A percentile compares a stretch with the other conserved stretches of the same genome.
These are phyloP conservation scores for Plasmodium reichenowi DNA, from an alignment of 169 alveolate species.

Conservation along the genomic window DNA sequence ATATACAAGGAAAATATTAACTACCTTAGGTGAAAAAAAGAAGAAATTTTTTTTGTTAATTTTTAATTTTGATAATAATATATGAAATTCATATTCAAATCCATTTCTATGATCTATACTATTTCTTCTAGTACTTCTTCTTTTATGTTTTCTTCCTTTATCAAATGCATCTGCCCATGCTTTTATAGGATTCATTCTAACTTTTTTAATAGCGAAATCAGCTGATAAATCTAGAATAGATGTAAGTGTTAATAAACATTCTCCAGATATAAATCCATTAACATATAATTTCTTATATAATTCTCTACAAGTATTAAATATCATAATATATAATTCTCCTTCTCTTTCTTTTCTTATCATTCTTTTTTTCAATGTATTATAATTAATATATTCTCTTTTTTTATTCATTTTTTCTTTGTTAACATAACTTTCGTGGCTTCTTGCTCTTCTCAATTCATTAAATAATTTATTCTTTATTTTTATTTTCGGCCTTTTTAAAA, in stretches of 20 bases:
- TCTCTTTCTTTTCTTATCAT: slow-evolving; percentile 84
- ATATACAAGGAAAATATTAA: slow-evolving; percentile 73
- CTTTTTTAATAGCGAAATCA: slow-evolving; percentile 88
- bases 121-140: slow-evolving; percentile 30
- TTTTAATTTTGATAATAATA: slow-evolving; percentile 56
- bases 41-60: slow-evolving; percentile 26
- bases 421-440: slow-evolving; percentile 74
- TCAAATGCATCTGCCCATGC: slow-evolving; percentile 82
- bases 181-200: slow-evolving; percentile 84
- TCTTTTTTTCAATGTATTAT: slow-evolving; percentile 54
- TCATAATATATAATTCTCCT: slow-evolving; percentile 88
- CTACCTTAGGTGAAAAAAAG: slow-evolving; percentile 53
- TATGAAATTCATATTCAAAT: slow-evolving; percentile 72
- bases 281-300: slow-evolving; percentile 86
- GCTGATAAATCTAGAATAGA: slow-evolving; percentile 83
- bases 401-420: slow-evolving; percentile 17
- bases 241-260: slow-evolving; percentile 84
- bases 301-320: slow-evolving; percentile 88
- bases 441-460: slow-evolving; percentile 66
- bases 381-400: slow-evolving; percentile 18
- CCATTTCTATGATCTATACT: slow-evolving; percentile 66
- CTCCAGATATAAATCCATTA: slow-evolving; percentile 86
- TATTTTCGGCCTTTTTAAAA: slow-evolving; percentile 30
- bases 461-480: slow-evolving; percentile 37
- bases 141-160: slow-evolving; percentile 33